These are phyloP conservation scores for Ascochyta pisi DNA, from an alignment of 2,329 filamentous ascomycete species.

Conservation along the genomic window DNA sequence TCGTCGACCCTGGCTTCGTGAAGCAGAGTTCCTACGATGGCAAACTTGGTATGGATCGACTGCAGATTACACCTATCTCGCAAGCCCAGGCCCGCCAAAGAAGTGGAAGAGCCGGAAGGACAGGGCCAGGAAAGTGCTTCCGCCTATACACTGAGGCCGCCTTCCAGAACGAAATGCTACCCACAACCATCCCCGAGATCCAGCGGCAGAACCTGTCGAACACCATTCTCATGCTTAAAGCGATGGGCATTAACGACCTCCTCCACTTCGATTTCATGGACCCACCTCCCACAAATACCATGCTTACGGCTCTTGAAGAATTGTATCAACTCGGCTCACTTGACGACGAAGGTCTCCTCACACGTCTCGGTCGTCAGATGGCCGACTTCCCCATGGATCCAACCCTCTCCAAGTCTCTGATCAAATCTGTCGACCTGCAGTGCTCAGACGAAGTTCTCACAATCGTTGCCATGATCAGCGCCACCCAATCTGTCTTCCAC, in stretches of 20 bases:
- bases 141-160: constrained; percentile 93
- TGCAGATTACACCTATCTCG: constrained; percentile 94
- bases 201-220: constrained; percentile 91
- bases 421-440: constrained; percentile 82
- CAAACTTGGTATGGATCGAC: constrained; percentile 95
- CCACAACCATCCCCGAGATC: constrained; percentile 94
- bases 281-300: constrained; percentile 94
- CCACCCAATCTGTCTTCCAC: constrained; percentile 84
- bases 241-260: constrained; percentile 98
- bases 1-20: constrained; percentile 95
- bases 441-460: constrained; percentile 94
- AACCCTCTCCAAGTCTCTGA: constrained; percentile 85
- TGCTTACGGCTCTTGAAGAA: constrained; percentile 95
- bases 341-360: constrained; percentile 93
- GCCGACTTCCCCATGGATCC: constrained; percentile 99
- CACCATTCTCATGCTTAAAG: constrained; percentile 97
- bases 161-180: constrained; percentile 95
- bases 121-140: constrained; percentile 89
- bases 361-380: constrained; percentile 93
- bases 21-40: constrained; percentile 98
- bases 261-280: constrained; percentile 99
- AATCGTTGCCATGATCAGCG: constrained; percentile 77
- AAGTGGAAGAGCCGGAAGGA: constrained; percentile 89
- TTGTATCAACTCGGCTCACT: constrained; percentile 89
- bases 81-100: constrained; percentile 96